Evolutionary conservation across 164 flowering plant genomes (phyloP).

Genomic region (Tetracentron sinense): DNA sequence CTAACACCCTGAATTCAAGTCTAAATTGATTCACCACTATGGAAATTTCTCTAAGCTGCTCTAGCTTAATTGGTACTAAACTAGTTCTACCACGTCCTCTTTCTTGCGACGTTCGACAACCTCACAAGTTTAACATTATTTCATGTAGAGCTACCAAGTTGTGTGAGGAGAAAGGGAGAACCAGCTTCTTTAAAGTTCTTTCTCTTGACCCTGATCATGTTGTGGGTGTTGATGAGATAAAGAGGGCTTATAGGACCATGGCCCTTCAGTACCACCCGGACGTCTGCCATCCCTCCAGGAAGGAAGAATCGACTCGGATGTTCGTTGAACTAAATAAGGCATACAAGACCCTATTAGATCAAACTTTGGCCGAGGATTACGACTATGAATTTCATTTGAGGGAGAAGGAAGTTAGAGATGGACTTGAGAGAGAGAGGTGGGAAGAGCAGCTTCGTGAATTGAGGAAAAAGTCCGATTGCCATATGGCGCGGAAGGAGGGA

Average conservation of each 20-base stretch:
- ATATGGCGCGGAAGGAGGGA: background rate
- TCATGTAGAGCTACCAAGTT: constrained; percentile 13
- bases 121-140: background rate
- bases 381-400: constrained; percentile 23
- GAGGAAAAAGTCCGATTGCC: constrained; percentile 17
- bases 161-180: background rate
- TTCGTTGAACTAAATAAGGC: constrained; percentile 30
- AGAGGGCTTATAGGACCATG: constrained; percentile 32
- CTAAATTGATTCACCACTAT: background rate
- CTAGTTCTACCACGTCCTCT: background rate
- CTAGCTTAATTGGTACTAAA: background rate
- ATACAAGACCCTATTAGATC: constrained; percentile 33
- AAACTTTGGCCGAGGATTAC: constrained; percentile 14
- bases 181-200: constrained; percentile 18
- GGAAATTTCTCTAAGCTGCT: constrained; percentile 1
- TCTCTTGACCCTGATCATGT: constrained; percentile 22
- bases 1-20: background rate
- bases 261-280: constrained; percentile 38
- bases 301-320: constrained; percentile 24
- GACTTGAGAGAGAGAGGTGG: constrained; percentile 24
- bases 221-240: constrained; percentile 27
- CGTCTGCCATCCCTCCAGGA: constrained; percentile 24
- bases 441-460: constrained; percentile 33
- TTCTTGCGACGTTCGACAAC: constrained; percentile 14
- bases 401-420: background rate